A percentile compares a stretch with the other conserved stretches of the same genome.
Conservation (phyloP, 108 stramenopile genomes). For the Conticribra guillardii region DNA sequence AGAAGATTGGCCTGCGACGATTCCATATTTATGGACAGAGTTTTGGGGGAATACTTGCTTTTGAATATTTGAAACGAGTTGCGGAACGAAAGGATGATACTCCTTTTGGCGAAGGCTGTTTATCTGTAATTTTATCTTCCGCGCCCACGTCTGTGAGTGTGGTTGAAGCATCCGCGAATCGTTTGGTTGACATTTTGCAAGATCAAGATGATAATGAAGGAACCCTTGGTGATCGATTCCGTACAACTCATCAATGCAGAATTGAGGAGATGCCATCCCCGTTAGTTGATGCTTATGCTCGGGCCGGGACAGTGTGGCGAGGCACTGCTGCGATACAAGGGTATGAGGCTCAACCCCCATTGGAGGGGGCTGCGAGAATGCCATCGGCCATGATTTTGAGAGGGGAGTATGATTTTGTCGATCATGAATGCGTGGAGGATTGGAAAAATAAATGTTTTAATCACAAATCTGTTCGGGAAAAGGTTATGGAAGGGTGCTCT, state of each 20-base stretch:
- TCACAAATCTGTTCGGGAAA: conserved; percentile 35
- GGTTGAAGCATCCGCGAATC: conserved; percentile 44
- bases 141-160: conserved; percentile 53
- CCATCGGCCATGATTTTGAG: conserved; percentile 36
- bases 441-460: conserved; percentile 61
- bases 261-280: conserved; percentile 45
- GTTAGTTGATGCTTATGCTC: conserved; percentile 58
- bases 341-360: conserved; percentile 50
- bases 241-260: conserved; percentile 67
- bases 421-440: conserved; percentile 43
- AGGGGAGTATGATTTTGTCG: conserved; percentile 72
- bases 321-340: conserved; percentile 61
- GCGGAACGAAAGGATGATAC: conserved; percentile 6
- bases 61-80: conserved; percentile 62
- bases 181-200: conserved; percentile 35
- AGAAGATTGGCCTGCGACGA: conserved; percentile 42
- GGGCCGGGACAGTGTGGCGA: conserved; percentile 61
- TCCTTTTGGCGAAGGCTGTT: conserved; percentile 39
- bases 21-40: conserved; percentile 76
- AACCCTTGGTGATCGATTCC: conserved; percentile 52
- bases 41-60: conserved; percentile 69
- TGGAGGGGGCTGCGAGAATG: conserved; percentile 25
- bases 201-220: conserved; percentile 29
- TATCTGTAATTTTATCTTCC: conserved; percentile 60
- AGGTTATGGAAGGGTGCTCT: conserved; percentile 50